A percentile compares a stretch with the other conserved stretches of the same genome.
Conservation (phyloP, 169 alveolate genomes). For the Plasmodium gonderi region DNA sequence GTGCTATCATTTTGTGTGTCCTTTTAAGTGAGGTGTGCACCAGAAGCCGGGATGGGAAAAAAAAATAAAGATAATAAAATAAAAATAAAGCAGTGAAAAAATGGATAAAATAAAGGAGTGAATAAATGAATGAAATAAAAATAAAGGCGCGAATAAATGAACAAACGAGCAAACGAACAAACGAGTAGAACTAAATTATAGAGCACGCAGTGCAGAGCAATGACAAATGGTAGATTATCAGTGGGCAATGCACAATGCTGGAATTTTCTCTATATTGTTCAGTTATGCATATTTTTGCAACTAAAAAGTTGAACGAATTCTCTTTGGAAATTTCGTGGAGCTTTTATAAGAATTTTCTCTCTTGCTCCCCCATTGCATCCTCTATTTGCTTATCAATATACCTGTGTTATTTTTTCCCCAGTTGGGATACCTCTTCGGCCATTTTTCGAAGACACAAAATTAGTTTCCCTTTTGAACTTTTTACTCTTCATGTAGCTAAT, state of each 20-base stretch:
- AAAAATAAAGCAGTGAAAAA: too few relatives aligned
- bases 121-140: background rate
- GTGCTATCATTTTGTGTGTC: constrained; percentile 2
- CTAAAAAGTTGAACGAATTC: background rate
- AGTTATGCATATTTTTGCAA: too few relatives aligned
- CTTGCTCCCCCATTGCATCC: background rate
- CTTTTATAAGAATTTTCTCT: too few relatives aligned
- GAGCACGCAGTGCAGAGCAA: background rate
- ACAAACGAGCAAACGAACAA: background rate
- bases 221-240: background rate
- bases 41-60: too few relatives aligned
- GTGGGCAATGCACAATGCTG: background rate
- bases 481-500: background rate
- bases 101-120: too few relatives aligned
- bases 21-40: constrained; percentile 3
- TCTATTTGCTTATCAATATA: background rate
- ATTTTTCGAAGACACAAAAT: background rate
- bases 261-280: too few relatives aligned
- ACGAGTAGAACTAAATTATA: too few relatives aligned
- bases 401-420: background rate
- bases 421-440: background rate
- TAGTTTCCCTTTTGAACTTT: background rate
- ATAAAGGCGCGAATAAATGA: too few relatives aligned
- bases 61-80: background rate
- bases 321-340: background rate